Conservation (phyloP, 345 rosid genomes). For the Balakata baccata region DNA sequence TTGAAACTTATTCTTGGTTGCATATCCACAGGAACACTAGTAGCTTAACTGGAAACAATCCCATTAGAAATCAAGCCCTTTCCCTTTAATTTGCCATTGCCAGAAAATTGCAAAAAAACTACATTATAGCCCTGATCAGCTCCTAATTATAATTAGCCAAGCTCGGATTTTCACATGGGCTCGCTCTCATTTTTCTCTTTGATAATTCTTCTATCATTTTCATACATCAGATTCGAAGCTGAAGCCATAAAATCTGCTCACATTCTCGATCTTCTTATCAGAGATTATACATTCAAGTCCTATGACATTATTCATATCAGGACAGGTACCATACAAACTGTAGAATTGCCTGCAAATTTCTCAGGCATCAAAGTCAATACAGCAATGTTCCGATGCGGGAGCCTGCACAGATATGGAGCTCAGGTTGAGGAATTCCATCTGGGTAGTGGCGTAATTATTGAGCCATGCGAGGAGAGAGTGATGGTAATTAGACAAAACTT, state of each 20-base stretch:
- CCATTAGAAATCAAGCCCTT: slow-evolving; percentile 8
- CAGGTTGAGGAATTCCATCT: slow-evolving; percentile 64
- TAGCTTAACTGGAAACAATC: neutral
- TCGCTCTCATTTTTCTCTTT: slow-evolving; percentile 25
- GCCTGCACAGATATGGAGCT: slow-evolving; percentile 82
- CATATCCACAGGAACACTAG: slow-evolving; percentile 4
- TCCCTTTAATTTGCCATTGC: slow-evolving; percentile 1
- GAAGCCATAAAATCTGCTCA: slow-evolving; percentile 53
- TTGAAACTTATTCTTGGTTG: slow-evolving; percentile 22
- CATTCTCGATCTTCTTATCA: slow-evolving; percentile 65
- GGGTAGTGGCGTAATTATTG: slow-evolving; percentile 52
- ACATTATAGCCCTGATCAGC: neutral
- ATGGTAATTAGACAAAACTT: slow-evolving; percentile 69
- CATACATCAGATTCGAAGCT: slow-evolving; percentile 26
- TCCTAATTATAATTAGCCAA: neutral
- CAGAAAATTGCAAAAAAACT: slow-evolving; percentile 8
- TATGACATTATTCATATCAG: slow-evolving; percentile 35
- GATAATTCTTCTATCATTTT: slow-evolving; percentile 24
- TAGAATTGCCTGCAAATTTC: slow-evolving; percentile 63
- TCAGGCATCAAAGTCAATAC: slow-evolving; percentile 65
- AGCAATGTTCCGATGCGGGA: slow-evolving; percentile 79
- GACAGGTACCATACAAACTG: slow-evolving; percentile 59
- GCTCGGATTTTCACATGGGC: slow-evolving; percentile 34
- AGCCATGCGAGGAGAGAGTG: slow-evolving; percentile 86
- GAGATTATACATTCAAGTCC: slow-evolving; percentile 69